Evolutionary conservation across 1,284 basidiomycete species (phyloP).

Genomic region (Ceraceosorus guamensis): DNA sequence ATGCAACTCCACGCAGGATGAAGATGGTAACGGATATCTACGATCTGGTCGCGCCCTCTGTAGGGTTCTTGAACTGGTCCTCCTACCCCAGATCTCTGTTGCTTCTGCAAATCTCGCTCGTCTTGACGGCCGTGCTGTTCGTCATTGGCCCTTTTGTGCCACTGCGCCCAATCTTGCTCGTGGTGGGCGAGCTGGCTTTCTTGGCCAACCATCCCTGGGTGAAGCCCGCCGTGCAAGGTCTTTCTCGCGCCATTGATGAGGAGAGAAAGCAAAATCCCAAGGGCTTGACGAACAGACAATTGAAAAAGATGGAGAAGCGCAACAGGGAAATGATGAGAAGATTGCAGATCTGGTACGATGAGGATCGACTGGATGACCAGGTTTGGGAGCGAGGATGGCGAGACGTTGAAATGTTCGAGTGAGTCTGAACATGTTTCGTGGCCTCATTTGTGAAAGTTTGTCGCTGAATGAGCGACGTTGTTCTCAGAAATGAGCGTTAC

Average conservation of each 20-base stretch:
- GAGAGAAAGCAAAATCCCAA: constrained; percentile 1
- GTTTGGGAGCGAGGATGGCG: constrained; percentile 44
- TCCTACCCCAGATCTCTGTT: constrained; percentile 37
- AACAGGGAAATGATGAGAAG: constrained; percentile 10
- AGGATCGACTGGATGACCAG: constrained; percentile 38
- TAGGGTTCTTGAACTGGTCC: constrained; percentile 48
- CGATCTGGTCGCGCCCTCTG: constrained; percentile 36
- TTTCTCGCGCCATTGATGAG: not conserved
- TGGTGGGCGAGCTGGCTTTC: constrained; percentile 43
- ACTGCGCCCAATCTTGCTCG: constrained; percentile 31
- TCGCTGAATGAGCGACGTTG: no score
- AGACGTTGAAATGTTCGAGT: constrained; percentile 43
- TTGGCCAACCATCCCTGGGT: constrained; percentile 44
- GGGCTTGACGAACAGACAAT: constrained; percentile 1
- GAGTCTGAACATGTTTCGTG: no score
- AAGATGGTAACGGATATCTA: constrained; percentile 44
- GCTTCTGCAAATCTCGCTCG: constrained; percentile 37
- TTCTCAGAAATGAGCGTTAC: constrained; percentile 33
- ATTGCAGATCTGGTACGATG: constrained; percentile 36
- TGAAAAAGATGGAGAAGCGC: constrained; percentile 6
- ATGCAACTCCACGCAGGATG: constrained; percentile 36
- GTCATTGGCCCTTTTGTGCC: constrained; percentile 41
- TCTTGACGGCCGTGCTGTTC: constrained; percentile 36
- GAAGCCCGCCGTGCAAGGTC: constrained; percentile 25
- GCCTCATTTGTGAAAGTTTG: no score